phyloP scores from a whole-genome alignment of 73 alveolate genomes.

The Paramecium sonneborni region DNA sequence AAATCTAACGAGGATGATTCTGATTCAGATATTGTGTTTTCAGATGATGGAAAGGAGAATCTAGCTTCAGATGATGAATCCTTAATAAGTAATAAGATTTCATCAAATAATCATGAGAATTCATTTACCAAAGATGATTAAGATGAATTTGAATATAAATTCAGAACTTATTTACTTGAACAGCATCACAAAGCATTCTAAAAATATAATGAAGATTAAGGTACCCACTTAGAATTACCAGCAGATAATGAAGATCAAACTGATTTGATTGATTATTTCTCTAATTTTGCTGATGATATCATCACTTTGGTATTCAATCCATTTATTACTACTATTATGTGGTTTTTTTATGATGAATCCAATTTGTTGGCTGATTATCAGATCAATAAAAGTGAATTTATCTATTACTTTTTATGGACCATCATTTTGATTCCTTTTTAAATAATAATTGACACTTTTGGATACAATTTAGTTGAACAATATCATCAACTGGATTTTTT shows the following conservation, averaged over 20 bases:
- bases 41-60: conserved; percentile 39
- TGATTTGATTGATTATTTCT: conserved; percentile 48
- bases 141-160: conserved; percentile 50
- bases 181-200: neutral
- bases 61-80: conserved; percentile 57
- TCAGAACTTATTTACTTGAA: neutral
- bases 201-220: neutral
- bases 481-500: conserved; percentile 60
- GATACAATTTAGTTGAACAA: conserved; percentile 53
- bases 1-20: conserved; percentile 33
- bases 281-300: conserved; percentile 44
- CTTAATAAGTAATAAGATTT: neutral
- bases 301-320: conserved; percentile 10
- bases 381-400: neutral
- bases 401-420: conserved; percentile 37
- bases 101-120: conserved; percentile 26
- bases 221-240: neutral
- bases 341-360: conserved; percentile 36
- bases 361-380: neutral
- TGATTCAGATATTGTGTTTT: conserved; percentile 44
- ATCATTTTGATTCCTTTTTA: conserved; percentile 49
- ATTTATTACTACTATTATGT: neutral
- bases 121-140: neutral
- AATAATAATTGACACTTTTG: conserved; percentile 47
- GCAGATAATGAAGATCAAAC: conserved; percentile 31